Evolutionary conservation across 1,139 yeast genomes (phyloP), one percentile per base, ranked within the genome.

Genomic region (Candida sp.): DNA sequence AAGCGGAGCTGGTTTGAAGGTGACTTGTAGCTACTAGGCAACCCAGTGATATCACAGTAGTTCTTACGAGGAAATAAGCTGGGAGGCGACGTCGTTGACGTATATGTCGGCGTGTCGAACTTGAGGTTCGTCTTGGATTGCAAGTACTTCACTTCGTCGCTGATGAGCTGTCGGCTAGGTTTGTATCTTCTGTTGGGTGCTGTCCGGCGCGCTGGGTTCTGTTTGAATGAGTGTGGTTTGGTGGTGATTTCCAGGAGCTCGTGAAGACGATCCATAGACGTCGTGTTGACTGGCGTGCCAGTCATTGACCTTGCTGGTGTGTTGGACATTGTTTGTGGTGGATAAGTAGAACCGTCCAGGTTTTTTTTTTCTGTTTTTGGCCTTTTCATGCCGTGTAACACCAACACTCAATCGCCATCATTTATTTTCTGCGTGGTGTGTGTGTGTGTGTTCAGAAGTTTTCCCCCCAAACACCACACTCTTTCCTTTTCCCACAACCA

Each of bases 21-120:
- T 42, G 88, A 81, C 63, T 82, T 86, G 73, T 94, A 94, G 44
- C 71, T 79, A 0, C 93, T 96, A 49, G 84, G 87, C 27, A 94
- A 75, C 0, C 99, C 99, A 0, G 99, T 94, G 48, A 94, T 85
- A 67, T 94, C 99, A 71, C 99, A 94, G 72, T 92, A 94, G 61
- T 85, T 87, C 70, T 88, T 90, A 23, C 78, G 75, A 0, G 98
- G 98, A 58, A 76, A 80, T 58, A 93, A 70, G 5, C 96, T 88
- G 0, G 99, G 99, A 2, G 98, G 97, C 0, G 98, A 96, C 33
- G 83, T 84, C 7, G 93, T 73, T 22, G 86, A 80, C 47, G 80
- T 75, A 65, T 82, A 86, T 0, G 90, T 85, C 5, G 88, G 78
- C 1, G 82, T 77, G 51, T 80, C 78, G 51, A 73, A 69, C 44